Conservation (phyloP, 805 yeast genomes). For the fission yeast (Schizosaccharomyces pombe) region DNA sequence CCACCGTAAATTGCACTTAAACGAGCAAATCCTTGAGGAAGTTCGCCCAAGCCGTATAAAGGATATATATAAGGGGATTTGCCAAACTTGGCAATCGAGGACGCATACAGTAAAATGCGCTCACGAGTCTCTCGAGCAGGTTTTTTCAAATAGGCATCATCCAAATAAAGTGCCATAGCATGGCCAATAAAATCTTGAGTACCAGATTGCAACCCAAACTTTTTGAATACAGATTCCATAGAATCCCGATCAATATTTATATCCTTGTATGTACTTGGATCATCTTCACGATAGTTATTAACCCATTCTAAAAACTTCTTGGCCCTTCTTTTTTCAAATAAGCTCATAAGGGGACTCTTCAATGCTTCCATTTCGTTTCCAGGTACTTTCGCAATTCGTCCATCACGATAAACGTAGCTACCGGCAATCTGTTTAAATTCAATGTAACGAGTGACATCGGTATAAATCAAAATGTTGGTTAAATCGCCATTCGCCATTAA, state of each 20-base stretch:
- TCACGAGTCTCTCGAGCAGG: constrained; percentile 86
- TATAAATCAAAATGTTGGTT: constrained; percentile 82
- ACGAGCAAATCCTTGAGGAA: constrained; percentile 97
- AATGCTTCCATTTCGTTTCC: constrained; percentile 79
- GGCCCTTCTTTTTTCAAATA: constrained; percentile 89
- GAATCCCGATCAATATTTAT: constrained; percentile 66
- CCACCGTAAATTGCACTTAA: constrained; percentile 93
- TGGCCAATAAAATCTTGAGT: constrained; percentile 94
- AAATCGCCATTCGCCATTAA: constrained; percentile 94
- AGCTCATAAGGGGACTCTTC: constrained; percentile 76
- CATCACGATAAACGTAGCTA: constrained; percentile 73
- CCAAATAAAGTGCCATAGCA: constrained; percentile 92
- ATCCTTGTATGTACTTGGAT: constrained; percentile 48
- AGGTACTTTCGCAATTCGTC: constrained; percentile 86
- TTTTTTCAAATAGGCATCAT: constrained; percentile 65
- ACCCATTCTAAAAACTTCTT: constrained; percentile 76
- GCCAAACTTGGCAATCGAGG: constrained; percentile 83
- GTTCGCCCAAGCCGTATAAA: constrained; percentile 83
- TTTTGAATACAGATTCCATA: constrained; percentile 72
- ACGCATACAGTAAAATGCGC: constrained; percentile 62
- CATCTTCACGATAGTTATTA: constrained; percentile 58
- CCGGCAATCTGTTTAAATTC: constrained; percentile 96
- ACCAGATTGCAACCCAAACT: constrained; percentile 76
- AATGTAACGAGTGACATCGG: constrained; percentile 84
- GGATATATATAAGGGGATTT: constrained; percentile 93